These are phyloP conservation scores for Kregervanrija delftensis DNA, from an alignment of 805 yeast species.

Conservation along the genomic window DNA sequence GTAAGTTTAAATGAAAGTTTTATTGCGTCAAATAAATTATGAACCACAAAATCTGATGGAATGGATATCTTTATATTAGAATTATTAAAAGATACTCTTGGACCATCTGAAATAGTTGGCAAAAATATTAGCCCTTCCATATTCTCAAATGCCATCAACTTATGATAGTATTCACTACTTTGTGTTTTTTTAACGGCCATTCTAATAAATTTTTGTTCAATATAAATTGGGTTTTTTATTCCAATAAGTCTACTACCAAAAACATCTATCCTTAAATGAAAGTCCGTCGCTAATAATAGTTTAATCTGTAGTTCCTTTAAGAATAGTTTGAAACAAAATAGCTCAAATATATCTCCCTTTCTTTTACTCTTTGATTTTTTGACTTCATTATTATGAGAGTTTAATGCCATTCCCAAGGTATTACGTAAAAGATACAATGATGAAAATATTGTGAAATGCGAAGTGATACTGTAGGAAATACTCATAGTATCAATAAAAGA, in stretches of 20 bases:
- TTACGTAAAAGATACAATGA: constrained; percentile 38
- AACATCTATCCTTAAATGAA: constrained; percentile 42
- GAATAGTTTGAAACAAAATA: constrained; percentile 5
- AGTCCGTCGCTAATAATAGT: constrained; percentile 38
- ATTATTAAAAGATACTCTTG: constrained; percentile 18
- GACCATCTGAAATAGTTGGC: not conserved
- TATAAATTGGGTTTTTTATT: constrained; percentile 4
- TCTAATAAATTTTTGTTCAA: constrained; percentile 7
- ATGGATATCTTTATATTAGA: constrained; percentile 43
- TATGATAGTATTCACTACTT: constrained; percentile 1
- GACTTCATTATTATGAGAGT: constrained; percentile 2
- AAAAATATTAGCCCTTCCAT: constrained; percentile 7
- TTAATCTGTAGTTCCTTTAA: constrained; percentile 14
- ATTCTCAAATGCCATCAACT: constrained; percentile 8
- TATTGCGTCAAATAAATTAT: constrained; percentile 73
- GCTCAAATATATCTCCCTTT: not conserved
- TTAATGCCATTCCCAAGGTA: constrained; percentile 17
- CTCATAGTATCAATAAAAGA: constrained; percentile 1
- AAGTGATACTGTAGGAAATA: constrained; percentile 29
- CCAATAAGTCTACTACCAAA: constrained; percentile 19
- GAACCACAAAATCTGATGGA: constrained; percentile 71
- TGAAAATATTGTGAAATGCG: constrained; percentile 40
- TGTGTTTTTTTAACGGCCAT: constrained; percentile 7
- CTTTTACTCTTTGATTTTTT: not conserved
- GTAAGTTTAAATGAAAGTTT: constrained; percentile 61